Evolutionary conservation across 2,329 filamentous ascomycete species (phyloP), one percentile per base, ranked within the genome.

Genomic region (Myriosclerotinia scirpicola): DNA sequence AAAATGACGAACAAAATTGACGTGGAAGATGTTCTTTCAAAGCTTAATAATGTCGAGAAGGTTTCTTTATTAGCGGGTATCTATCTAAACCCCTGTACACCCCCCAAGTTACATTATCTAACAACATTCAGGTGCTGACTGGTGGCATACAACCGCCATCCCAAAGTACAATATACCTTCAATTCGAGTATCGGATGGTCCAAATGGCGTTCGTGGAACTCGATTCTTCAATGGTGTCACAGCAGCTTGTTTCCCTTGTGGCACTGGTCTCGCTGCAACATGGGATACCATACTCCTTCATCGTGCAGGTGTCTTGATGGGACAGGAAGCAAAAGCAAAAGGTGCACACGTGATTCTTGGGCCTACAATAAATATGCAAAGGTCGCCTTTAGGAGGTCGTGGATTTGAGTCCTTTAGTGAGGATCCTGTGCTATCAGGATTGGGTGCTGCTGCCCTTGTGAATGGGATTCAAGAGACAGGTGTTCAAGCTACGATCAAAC

Each of bases 201-300:
- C 76, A 11, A 78, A 77, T 46, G 76, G 77, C 20, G 73, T 76
- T 14, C 74, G 77, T 52, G 76, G 77, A 12, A 76, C 73, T 17
- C 71, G 68, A 40, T 75, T 73, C 61, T 75, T 75, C 62, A 74
- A 73, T 61, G 73, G 74, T 81, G 73, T 80, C 77, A 71, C 81
- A 78, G 77, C 80, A 5, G 80, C 80, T 0, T 81, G 80, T 67
- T 74, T 82, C 12, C 80, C 81, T 2, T 81, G 79, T 67, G 79
- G 78, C 22, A 79, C 79, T 7, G 78, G 77, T 9, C 76, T 82
- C 8, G 89, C 85, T 30, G 87, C 88, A 5, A 90, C 89, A 11
- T 92, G 87, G 84, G 86, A 90, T 75, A 83, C 83, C 67, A 78
- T 81, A 22, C 81, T 90, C 50, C 84, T 88, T 67, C 87, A 86